Base-by-base conservation (phyloP, 2,329 filamentous ascomycete species). In the Mycosphaerella sp. region DNA sequence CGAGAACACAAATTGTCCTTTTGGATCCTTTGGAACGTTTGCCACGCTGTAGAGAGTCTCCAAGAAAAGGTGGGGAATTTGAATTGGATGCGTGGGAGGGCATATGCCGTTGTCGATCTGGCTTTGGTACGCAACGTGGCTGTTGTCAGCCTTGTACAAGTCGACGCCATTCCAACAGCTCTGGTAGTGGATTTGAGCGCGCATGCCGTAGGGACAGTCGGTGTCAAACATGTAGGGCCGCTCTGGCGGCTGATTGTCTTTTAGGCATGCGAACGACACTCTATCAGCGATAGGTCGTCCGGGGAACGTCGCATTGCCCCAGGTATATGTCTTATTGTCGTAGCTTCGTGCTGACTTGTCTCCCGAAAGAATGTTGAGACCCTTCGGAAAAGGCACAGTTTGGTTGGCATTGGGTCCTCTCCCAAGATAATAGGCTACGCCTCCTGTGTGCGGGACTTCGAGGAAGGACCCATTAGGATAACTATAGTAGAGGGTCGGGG, bases 381-480 rank as follows among this genome's bases (percentile, higher is more conserved):
- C 85, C 26, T 78, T 67, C 6, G 87, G 87, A 63, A 80, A 78
- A 66, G 89, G 80, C 14, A 83, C 75, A 60, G 89, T 85, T 58
- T 84, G 78, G 61, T 81, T 80, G 42, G 74, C 74, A 60, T 76
- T 72, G 39, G 78, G 70, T 56, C 58, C 57, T 29, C 64, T 66
- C 43, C 59, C 69, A 53, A 73, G 84, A 73, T 92, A 92, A 75
- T 93, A 93, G 53, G 84, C 83, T 56, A 87, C 72, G 78, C 84
- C 83, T 68, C 88, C 88, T 64, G 70, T 68, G 50, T 67, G 66
- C 11, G 82, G 76, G 11, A 90, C 86, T 44, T 71, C 66, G 48
- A 65, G 58, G 53, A 70, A 68, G 11, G 62, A 63, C 29, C 67
- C 68, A 53, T 71, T 71, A 0, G 63, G 56, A 42, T 69, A 63